Base-by-base conservation (phyloP, 2,329 filamentous ascomycete genomes). In the Fusarium udum region DNA sequence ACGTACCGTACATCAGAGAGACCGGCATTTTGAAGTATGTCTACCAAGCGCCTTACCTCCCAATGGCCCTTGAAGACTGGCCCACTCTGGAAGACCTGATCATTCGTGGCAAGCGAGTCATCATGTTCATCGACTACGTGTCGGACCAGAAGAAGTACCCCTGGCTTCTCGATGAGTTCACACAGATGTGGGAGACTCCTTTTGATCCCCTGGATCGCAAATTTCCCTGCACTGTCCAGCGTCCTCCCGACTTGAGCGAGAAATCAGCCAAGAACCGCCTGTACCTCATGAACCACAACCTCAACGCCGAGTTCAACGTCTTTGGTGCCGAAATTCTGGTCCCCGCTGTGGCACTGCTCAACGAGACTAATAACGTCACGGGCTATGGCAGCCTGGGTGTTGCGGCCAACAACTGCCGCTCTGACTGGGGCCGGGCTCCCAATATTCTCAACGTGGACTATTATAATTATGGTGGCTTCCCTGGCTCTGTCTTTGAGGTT, bases 221-320 rank as follows among this genome's bases (percentile, higher is more conserved):
- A 2, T 97, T 97, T 80, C 94, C 95, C 0, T 98, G 95, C 83
- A 91, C 85, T 1, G 86, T 91, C 42, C 90, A 97, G 79, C 91
- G 95, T 0, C 95, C 95, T 1, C 93, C 93, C 0, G 84, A 88
- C 48, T 84, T 97, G 64, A 77, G 83, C 6, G 78, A 80, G 1
- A 82, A 86, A 5, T 87, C 89, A 0, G 88, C 90, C 2, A 84
- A 85, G 65, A 85, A 91, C 36, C 87, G 91, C 48, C 86, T 97
- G 82, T 97, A 95, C 80, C 87, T 97, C 78, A 89, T 92, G 78
- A 98, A 98, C 82, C 95, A 98, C 84, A 98, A 98, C 80, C 87
- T 97, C 66, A 97, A 97, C 80, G 87, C 92, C 67, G 87, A 95
- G 74, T 88, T 97, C 70, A 88, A 88, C 60, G 82, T 97, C 40